phyloP scores from a whole-genome alignment of 2,329 filamentous ascomycete species.

The Hypomyces perniciosus region DNA sequence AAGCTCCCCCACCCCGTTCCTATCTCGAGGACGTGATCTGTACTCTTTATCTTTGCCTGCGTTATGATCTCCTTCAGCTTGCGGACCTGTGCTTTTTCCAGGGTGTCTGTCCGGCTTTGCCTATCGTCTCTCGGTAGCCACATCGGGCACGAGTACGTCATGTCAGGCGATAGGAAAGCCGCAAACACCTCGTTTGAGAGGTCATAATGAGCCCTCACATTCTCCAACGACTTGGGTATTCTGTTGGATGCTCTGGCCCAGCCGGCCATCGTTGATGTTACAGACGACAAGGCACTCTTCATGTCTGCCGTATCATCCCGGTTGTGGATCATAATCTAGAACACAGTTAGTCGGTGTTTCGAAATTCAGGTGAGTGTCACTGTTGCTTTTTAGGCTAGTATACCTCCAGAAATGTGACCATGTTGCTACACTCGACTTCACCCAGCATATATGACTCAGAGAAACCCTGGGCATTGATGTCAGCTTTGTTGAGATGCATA shows the following conservation, averaged over 20 bases:
- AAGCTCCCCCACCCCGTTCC: slow-evolving; percentile 73
- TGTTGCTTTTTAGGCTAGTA: slow-evolving; percentile 13
- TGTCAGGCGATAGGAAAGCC: slow-evolving; percentile 66
- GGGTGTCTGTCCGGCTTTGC: slow-evolving; percentile 40
- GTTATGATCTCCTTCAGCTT: slow-evolving; percentile 63
- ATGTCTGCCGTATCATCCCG: slow-evolving; percentile 59
- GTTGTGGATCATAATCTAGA: slow-evolving; percentile 64
- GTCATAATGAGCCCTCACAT: slow-evolving; percentile 69
- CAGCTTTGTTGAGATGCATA: neutral
- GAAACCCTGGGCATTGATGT: neutral
- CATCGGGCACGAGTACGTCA: slow-evolving; percentile 70
- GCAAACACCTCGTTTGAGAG: slow-evolving; percentile 73
- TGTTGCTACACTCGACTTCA: slow-evolving; percentile 46
- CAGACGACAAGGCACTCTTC: slow-evolving; percentile 53
- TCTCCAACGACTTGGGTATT: slow-evolving; percentile 52
- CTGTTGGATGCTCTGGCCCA: slow-evolving; percentile 54
- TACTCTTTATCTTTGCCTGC: slow-evolving; percentile 55
- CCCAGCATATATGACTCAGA: slow-evolving; percentile 3
- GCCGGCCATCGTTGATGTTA: slow-evolving; percentile 52
- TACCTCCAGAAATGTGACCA: slow-evolving; percentile 64
- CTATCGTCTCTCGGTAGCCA: slow-evolving; percentile 36
- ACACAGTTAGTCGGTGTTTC: neutral
- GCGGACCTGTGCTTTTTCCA: slow-evolving; percentile 61
- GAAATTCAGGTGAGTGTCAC: too few species aligned
- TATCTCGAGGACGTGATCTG: slow-evolving; percentile 68